phyloP scores from a whole-genome alignment of 2,329 filamentous ascomycete genomes.

The Rhinocladiella mackenziei region DNA sequence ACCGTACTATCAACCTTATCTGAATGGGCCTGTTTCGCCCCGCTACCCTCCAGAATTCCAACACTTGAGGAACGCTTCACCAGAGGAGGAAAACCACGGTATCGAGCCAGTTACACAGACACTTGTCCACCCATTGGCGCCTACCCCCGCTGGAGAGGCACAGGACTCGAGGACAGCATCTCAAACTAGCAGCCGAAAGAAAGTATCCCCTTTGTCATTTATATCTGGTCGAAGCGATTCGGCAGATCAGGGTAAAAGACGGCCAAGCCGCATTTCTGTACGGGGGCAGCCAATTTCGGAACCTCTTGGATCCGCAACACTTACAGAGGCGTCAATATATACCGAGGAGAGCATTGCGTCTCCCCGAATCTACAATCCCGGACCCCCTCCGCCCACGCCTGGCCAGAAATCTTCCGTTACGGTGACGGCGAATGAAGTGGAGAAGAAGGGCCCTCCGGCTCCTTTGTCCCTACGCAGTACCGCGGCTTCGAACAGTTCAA shows the following conservation, averaged over 20 bases:
- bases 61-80: constrained; percentile 28
- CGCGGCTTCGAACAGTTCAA: constrained; percentile 31
- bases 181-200: constrained; percentile 37
- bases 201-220: constrained; percentile 40
- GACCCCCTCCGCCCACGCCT: constrained; percentile 53
- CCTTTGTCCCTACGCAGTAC: constrained; percentile 12
- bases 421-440: constrained; percentile 6
- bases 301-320: constrained; percentile 48
- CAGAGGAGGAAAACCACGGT: constrained; percentile 10
- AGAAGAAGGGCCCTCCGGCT: constrained; percentile 9
- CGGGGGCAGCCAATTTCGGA: constrained; percentile 57
- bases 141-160: constrained; percentile 17
- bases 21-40: constrained; percentile 12
- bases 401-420: constrained; percentile 25
- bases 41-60: constrained; percentile 33
- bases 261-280: constrained; percentile 42
- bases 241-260: constrained; percentile 41
- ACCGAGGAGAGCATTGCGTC: constrained; percentile 53
- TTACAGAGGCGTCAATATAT: constrained; percentile 43
- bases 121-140: constrained; percentile 20
- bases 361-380: constrained; percentile 54
- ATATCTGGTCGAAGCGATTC: constrained; percentile 41
- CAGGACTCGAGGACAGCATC: constrained; percentile 7
- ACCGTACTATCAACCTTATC: constrained; percentile 14
- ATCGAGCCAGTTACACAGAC: constrained; percentile 8